Evolutionary conservation across 2,329 filamentous ascomycete species (phyloP).

Genomic region (Trichoderma koningii): DNA sequence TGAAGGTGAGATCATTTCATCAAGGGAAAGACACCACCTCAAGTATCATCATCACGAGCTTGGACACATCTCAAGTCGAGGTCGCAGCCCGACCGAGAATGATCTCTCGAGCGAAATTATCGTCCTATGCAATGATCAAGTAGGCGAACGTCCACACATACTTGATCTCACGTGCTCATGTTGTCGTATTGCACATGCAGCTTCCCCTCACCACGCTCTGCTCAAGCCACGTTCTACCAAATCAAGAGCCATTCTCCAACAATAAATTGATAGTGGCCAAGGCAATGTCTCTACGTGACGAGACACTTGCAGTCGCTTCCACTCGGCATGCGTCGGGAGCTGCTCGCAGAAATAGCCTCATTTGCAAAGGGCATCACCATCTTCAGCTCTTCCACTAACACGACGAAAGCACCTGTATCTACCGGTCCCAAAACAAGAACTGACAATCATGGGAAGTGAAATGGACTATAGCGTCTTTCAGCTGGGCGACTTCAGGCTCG

Average conservation of each 20-base stretch:
- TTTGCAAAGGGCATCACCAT: background rate
- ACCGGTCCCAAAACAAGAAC: background rate
- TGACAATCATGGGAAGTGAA: slow-evolving; percentile 14
- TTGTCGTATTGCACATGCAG: background rate
- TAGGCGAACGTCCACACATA: background rate
- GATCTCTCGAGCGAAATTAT: no score
- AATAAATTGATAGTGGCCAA: background rate
- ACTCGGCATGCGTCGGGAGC: background rate
- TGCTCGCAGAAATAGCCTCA: background rate
- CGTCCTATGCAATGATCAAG: background rate
- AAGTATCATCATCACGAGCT: background rate
- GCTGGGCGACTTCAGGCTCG: slow-evolving; percentile 67
- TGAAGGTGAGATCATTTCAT: background rate
- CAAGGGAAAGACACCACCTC: background rate
- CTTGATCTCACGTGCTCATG: background rate
- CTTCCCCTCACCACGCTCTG: slow-evolving; percentile 17
- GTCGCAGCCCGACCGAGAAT: no score
- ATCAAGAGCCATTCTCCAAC: background rate
- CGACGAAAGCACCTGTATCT: background rate
- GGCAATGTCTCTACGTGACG: background rate
- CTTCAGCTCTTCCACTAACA: background rate
- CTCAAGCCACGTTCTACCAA: background rate
- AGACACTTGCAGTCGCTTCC: background rate
- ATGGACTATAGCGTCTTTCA: slow-evolving; percentile 43
- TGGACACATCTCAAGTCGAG: no score